Evolutionary conservation across 1,284 basidiomycete genomes (phyloP).

Genomic region (Sporisorium scitamineum): DNA sequence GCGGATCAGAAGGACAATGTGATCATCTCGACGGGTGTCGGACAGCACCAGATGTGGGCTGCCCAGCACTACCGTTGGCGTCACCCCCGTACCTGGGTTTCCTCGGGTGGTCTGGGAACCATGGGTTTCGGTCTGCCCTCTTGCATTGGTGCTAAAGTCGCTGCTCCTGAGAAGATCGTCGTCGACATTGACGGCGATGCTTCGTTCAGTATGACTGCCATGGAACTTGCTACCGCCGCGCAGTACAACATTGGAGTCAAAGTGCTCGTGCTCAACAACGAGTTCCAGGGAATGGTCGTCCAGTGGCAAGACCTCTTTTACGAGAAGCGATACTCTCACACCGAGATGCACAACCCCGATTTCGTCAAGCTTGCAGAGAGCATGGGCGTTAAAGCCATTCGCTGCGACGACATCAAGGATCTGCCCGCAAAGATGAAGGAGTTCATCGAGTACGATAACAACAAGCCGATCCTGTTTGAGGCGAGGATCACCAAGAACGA

Average conservation of each 20-base stretch:
- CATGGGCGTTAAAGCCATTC: conserved; percentile 91
- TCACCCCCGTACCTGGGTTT: conserved; percentile 87
- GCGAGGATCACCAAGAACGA: conserved; percentile 87
- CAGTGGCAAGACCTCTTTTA: conserved; percentile 99
- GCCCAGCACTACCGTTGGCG: conserved; percentile 94
- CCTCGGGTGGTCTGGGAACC: conserved; percentile 91
- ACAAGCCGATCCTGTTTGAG: conserved; percentile 89
- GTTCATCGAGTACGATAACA: conserved; percentile 92
- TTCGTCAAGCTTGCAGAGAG: conserved; percentile 87
- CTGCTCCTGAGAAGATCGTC: conserved; percentile 90
- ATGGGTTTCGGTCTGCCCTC: conserved; percentile 98
- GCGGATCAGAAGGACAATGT: conserved; percentile 85
- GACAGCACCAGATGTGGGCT: conserved; percentile 99
- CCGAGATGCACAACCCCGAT: conserved; percentile 92
- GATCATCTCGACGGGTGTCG: conserved; percentile 91
- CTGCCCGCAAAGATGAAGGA: conserved; percentile 96
- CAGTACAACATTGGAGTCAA: conserved; percentile 95
- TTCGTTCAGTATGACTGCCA: conserved; percentile 95
- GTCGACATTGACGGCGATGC: conserved; percentile 98
- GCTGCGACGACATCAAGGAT: conserved; percentile 79
- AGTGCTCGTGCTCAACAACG: conserved; percentile 72
- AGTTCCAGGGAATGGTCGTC: conserved; percentile 84
- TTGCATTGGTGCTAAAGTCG: conserved; percentile 96
- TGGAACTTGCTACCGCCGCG: conserved; percentile 94
- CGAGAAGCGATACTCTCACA: conserved; percentile 92